Evolutionary conservation across 2,329 filamentous ascomycete species (phyloP).

Genomic region (Zalaria sp.): DNA sequence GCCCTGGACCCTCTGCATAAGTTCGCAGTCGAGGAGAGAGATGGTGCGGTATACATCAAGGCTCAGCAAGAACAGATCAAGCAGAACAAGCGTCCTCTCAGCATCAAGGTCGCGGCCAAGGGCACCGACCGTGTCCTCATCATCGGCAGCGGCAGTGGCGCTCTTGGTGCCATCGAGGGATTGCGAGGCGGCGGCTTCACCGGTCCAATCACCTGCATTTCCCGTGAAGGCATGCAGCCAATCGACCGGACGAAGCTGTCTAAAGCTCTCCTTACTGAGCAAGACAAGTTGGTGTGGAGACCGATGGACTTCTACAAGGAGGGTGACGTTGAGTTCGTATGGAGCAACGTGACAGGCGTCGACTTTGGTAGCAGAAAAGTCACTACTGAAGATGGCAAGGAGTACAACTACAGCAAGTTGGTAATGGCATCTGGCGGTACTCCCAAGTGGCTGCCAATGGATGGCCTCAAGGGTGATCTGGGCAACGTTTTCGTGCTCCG

Average conservation of each 20-base stretch:
- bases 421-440: constrained; percentile 80
- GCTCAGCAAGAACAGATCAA: constrained; percentile 71
- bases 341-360: constrained; percentile 51
- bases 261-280: constrained; percentile 77
- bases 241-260: constrained; percentile 93
- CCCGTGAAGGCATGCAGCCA: constrained; percentile 61
- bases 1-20: constrained; percentile 74
- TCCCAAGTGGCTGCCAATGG: constrained; percentile 59
- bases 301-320: constrained; percentile 63
- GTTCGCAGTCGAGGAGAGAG: constrained; percentile 68
- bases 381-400: constrained; percentile 57
- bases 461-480: constrained; percentile 68
- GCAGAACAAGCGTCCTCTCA: constrained; percentile 56
- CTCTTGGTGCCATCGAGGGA: constrained; percentile 67
- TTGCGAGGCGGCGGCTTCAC: constrained; percentile 70
- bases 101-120: constrained; percentile 52
- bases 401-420: constrained; percentile 71
- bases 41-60: constrained; percentile 72
- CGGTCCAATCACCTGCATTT: constrained; percentile 69
- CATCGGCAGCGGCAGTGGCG: constrained; percentile 71
- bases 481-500: constrained; percentile 79
- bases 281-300: constrained; percentile 63
- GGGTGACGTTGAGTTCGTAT: constrained; percentile 40
- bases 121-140: constrained; percentile 59
- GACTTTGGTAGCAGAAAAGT: constrained; percentile 65